A percentile compares a stretch with the other conserved stretches of the same genome.
phyloP scores from a whole-genome alignment of 805 yeast genomes.

The Scheffersomyces coipomensis region DNA sequence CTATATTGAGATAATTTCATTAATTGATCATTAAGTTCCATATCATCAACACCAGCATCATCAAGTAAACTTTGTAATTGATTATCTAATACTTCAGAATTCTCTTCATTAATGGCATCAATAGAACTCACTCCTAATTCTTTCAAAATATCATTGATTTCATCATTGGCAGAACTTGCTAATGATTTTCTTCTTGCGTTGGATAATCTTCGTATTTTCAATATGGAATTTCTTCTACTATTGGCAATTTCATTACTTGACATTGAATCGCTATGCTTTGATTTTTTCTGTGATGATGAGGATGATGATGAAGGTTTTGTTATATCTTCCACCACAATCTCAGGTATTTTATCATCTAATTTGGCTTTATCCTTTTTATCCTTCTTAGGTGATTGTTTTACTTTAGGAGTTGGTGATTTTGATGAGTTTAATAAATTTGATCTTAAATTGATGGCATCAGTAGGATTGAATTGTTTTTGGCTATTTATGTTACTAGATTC shows the following conservation, averaged over 20 bases:
- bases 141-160: constrained; percentile 32
- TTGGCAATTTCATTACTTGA: constrained; percentile 4
- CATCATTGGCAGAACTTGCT: constrained; percentile 38
- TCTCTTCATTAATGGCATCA: constrained; percentile 25
- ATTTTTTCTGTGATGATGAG: background rate
- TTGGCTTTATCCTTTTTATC: constrained; percentile 2
- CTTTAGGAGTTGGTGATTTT: constrained; percentile 16
- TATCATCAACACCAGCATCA: constrained; percentile 13
- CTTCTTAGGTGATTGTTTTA: constrained; percentile 8
- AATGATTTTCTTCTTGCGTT: constrained; percentile 36
- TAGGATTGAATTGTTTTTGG: constrained; percentile 51
- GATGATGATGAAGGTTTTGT: background rate
- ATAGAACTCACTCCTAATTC: constrained; percentile 34
- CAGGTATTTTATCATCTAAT: background rate
- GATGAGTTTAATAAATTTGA: constrained; percentile 40
- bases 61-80: constrained; percentile 30
- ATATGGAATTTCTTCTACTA: constrained; percentile 9
- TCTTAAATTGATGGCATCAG: constrained; percentile 59
- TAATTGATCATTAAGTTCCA: constrained; percentile 10
- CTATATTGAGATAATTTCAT: constrained; percentile 14
- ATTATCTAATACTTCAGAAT: constrained; percentile 25
- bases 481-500: constrained; percentile 10
- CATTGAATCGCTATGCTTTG: constrained; percentile 1
- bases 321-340: background rate
- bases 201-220: constrained; percentile 30